Conservation (phyloP, 352 stramenopile genomes). For the Pythium dissimile region DNA sequence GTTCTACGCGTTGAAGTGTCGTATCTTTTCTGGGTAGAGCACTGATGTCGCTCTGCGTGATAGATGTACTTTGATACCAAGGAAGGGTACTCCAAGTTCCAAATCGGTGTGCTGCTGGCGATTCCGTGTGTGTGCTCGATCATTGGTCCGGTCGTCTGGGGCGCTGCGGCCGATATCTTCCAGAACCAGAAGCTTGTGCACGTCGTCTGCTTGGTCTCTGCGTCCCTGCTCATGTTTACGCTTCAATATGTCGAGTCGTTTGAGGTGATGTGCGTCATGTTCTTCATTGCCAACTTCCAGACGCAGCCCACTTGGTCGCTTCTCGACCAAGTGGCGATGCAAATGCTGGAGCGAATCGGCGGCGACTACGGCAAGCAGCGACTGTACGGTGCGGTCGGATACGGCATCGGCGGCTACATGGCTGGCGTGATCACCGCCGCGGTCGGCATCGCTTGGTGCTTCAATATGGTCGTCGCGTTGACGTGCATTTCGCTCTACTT, state of each 20-base stretch:
- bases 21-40: not conserved
- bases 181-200: conserved; percentile 66
- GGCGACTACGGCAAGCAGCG: conserved; percentile 77
- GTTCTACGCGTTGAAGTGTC: not conserved
- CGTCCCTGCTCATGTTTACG: conserved; percentile 61
- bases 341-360: conserved; percentile 53
- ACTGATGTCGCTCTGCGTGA: not conserved
- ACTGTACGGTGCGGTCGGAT: conserved; percentile 66
- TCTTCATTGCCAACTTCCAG: conserved; percentile 76
- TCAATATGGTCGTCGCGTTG: conserved; percentile 69
- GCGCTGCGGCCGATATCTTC: conserved; percentile 51
- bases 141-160: conserved; percentile 63
- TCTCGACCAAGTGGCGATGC: conserved; percentile 62
- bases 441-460: conserved; percentile 68
- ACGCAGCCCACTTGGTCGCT: conserved; percentile 61
- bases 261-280: conserved; percentile 65
- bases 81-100: conserved; percentile 61
- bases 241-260: conserved; percentile 64
- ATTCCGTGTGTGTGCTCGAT: conserved; percentile 71
- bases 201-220: conserved; percentile 54
- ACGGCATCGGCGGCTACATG: conserved; percentile 60
- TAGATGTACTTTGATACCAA: conserved; percentile 63
- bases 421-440: conserved; percentile 51
- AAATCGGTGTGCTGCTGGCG: conserved; percentile 68
- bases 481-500: conserved; percentile 53